These are phyloP conservation scores for Macrotyloma uniflorum DNA, from an alignment of 306 rosid species.

Conservation along the genomic window DNA sequence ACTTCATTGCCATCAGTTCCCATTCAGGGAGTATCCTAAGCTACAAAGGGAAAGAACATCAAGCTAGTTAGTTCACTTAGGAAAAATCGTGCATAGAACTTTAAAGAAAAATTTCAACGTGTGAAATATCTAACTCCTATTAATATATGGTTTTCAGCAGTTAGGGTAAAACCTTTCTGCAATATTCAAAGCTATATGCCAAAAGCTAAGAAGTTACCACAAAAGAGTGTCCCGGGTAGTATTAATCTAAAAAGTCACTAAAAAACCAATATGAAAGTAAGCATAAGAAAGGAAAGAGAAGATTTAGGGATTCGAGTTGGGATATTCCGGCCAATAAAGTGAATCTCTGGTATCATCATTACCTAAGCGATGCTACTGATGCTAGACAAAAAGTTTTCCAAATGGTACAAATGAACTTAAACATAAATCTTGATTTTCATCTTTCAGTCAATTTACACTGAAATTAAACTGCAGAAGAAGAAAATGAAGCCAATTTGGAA, in stretches of 20 bases:
- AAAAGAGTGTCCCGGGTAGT: background rate
- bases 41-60: conserved; percentile 46
- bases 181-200: background rate
- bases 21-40: conserved; percentile 55
- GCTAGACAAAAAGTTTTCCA: conserved; percentile 11
- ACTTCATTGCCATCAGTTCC: conserved; percentile 65
- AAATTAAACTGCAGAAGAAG: background rate
- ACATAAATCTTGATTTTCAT: background rate
- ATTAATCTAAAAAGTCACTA: conserved; percentile 4
- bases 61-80: conserved; percentile 33
- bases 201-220: background rate
- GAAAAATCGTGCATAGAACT: conserved; percentile 4
- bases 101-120: background rate
- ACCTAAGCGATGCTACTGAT: conserved; percentile 1
- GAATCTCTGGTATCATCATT: background rate
- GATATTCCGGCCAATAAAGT: background rate
- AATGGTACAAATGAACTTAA: background rate
- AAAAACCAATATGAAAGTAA: conserved; percentile 16
- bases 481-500: background rate
- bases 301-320: background rate
- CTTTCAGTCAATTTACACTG: background rate
- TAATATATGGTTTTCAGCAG: conserved; percentile 8
- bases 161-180: background rate
- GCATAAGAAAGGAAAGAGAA: conserved; percentile 1
- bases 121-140: background rate